Evolutionary conservation across 257 asterid species (phyloP), one percentile per base, ranked within the genome.

Genomic region (Nicotiana knightiana): DNA sequence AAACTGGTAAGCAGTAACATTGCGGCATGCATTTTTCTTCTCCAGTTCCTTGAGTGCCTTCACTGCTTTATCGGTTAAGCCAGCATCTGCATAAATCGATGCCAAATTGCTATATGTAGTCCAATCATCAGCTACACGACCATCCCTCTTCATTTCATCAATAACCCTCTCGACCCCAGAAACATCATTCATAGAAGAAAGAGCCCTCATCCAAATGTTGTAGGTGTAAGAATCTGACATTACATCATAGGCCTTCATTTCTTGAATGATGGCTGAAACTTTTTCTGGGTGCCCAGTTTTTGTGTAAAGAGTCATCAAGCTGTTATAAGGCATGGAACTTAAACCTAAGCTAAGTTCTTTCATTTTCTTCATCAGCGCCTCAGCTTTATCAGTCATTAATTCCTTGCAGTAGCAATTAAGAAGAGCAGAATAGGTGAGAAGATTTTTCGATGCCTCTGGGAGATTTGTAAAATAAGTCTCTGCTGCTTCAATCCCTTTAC

Each of bases 181-280:
- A 59, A 93, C 88, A 70, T 96, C 99, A 35, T 85, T 73, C 68
- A 75, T 82, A 86, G 97, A 92, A 85, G 97, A 97, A 83, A 96
- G 96, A 68, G 98, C 90, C 90, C 97, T 92, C 97, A 96, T 94
- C 99, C 99, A 96, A 67, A 93, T 88, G 71, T 96, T 93, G 88
- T 96, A 96, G 21, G 97, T 91, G 88, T 79, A 96, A 57, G 86
- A 81, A 86, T 91, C 97, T 0, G 89, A 97, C 94, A 90, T 86
- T 82, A 93, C 85, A 82, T 92, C 92, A 67, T 64, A 37, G 24
- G 91, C 90, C 85, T 94, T 92, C 97, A 96, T 96, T 88, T 96
- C 98, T 85, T 94, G 95, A 89, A 94, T 89, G 17, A 94, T 81
- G 21, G 93, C 83, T 8, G 95, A 94, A 81, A 96, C 81, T 79